Conservation (phyloP, 2,329 filamentous ascomycete species). For the Pestalotiopsis sp. region DNA sequence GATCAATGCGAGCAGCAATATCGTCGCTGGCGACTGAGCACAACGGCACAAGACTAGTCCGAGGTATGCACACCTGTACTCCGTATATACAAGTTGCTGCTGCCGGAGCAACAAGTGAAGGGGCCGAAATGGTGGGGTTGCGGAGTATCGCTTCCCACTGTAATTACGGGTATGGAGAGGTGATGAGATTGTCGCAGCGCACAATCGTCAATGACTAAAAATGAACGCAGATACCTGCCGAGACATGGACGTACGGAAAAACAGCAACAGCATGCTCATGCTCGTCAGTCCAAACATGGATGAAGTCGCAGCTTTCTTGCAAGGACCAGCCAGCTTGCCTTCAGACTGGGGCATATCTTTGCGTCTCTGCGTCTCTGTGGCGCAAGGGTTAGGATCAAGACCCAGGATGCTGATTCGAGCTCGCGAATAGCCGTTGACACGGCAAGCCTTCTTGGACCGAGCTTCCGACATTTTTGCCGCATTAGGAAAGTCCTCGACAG, state of each 20-base stretch:
- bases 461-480: neutral
- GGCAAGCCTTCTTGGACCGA: neutral
- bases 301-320: neutral
- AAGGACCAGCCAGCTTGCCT: neutral
- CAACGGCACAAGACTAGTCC: too few species aligned
- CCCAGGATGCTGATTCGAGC: neutral
- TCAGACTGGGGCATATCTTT: neutral
- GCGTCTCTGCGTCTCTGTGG: neutral
- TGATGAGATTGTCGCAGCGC: neutral
- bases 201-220: neutral
- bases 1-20: too few species aligned
- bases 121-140: neutral
- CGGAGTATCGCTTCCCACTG: neutral
- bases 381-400: neutral
- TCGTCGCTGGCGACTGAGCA: too few species aligned
- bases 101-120: neutral
- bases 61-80: too few species aligned
- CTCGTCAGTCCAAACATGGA: neutral
- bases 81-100: neutral
- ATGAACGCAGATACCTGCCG: neutral
- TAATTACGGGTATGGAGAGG: neutral
- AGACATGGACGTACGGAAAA: neutral
- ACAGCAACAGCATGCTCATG: neutral
- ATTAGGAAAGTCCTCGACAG: constrained; percentile 9
- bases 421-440: neutral